These are phyloP conservation scores for Mycena floridula DNA, from an alignment of 768 basidiomycete genomes.

Conservation along the genomic window DNA sequence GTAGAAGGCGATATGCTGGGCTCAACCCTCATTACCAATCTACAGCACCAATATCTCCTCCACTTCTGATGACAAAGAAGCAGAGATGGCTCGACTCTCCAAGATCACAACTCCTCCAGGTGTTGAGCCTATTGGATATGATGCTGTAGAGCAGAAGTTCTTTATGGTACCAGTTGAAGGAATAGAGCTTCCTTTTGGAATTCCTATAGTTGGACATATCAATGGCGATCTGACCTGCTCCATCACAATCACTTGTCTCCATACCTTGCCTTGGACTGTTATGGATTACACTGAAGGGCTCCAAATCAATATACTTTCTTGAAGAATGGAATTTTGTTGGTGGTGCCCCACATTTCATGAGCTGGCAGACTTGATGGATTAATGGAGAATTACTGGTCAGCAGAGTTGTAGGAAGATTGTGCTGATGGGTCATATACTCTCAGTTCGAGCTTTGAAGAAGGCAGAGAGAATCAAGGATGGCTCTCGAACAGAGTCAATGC, in stretches of 20 bases:
- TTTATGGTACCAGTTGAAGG: constrained; percentile 5
- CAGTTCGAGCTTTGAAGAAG: constrained; percentile 8
- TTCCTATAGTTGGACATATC: constrained; percentile 6
- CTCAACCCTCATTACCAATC: background rate
- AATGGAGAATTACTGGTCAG: background rate
- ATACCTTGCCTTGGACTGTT: constrained; percentile 1
- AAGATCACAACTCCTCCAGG: constrained; percentile 1
- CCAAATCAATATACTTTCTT: background rate
- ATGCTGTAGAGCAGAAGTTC: background rate
- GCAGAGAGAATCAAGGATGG: constrained; percentile 6
- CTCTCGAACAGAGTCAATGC: background rate
- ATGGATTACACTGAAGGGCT: background rate
- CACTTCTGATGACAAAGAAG: background rate
- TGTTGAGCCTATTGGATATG: background rate
- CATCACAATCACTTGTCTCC: constrained; percentile 6
- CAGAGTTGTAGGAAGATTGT: background rate
- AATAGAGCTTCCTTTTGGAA: constrained; percentile 2
- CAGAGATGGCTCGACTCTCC: background rate
- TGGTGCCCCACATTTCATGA: background rate
- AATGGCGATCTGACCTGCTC: constrained; percentile 2
- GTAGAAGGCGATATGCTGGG: too few relatives aligned
- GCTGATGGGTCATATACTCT: constrained; percentile 9
- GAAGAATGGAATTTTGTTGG: too few relatives aligned
- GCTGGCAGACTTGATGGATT: background rate
- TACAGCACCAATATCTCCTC: background rate